A percentile compares a stretch with the other conserved stretches of the same genome.
Evolutionary conservation across 768 basidiomycete species (phyloP).

Genomic region (Boletus rubropictus): DNA sequence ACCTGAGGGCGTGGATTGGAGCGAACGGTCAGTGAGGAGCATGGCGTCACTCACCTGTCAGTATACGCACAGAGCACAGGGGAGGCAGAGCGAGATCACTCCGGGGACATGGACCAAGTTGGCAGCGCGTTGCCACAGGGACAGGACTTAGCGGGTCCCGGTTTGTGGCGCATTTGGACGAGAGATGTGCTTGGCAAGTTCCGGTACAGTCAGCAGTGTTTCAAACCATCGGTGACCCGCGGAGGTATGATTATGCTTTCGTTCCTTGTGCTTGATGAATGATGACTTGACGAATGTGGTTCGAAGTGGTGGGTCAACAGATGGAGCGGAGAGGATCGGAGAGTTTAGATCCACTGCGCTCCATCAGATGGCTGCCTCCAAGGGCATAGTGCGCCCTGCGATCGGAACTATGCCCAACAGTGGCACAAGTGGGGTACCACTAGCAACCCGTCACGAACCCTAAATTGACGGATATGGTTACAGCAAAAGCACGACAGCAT

Average conservation of each 20-base stretch:
- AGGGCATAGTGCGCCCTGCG: conserved; percentile 12
- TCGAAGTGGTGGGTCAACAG: not conserved
- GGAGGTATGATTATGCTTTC: conserved; percentile 17
- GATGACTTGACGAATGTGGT: not conserved
- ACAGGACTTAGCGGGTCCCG: too few species aligned
- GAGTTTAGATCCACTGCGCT: conserved; percentile 16
- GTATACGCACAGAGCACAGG: too few species aligned
- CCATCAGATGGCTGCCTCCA: conserved; percentile 15
- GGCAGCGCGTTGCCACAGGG: too few species aligned
- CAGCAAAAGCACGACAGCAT: conserved; percentile 17
- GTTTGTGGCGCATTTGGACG: too few species aligned
- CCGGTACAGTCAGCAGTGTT: conserved; percentile 12
- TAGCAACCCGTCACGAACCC: conserved; percentile 20
- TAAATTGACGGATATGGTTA: conserved; percentile 30
- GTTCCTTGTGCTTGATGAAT: conserved; percentile 6
- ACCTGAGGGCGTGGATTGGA: conserved; percentile 2
- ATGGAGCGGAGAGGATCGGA: not conserved
- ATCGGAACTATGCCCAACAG: conserved; percentile 10
- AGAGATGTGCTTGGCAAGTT: conserved; percentile 3
- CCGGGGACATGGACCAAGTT: too few species aligned
- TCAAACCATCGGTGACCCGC: conserved; percentile 24
- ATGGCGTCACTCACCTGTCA: too few species aligned
- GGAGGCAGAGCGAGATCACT: too few species aligned
- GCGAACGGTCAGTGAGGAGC: not conserved
- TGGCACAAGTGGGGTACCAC: conserved; percentile 20